Evolutionary conservation across 805 yeast genomes (phyloP).

Genomic region (Metschnikowia bowlesiae): DNA sequence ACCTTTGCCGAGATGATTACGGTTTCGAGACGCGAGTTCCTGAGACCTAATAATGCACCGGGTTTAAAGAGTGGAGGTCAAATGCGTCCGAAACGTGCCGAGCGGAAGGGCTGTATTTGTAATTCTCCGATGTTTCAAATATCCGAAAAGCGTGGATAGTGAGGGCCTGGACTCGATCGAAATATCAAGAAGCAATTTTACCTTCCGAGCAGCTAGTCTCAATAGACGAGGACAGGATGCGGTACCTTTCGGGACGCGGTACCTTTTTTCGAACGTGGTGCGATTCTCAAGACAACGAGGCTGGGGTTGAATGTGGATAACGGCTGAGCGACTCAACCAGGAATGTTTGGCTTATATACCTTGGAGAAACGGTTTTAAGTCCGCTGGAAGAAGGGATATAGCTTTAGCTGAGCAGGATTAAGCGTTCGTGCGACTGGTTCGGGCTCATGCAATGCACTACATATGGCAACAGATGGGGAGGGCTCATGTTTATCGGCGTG

Average conservation of each 20-base stretch:
- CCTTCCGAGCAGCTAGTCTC: constrained; percentile 2
- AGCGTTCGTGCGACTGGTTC: constrained; percentile 1
- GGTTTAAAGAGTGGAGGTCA: background rate
- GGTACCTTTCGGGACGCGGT: background rate
- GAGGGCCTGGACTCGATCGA: constrained; percentile 4
- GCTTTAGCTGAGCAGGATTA: constrained; percentile 3
- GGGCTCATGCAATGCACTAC: constrained; percentile 4
- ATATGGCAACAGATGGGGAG: constrained; percentile 2
- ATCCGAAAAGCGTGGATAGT: background rate
- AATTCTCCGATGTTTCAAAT: background rate
- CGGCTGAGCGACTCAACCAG: background rate
- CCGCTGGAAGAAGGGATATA: background rate
- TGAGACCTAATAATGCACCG: background rate
- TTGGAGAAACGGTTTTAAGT: background rate
- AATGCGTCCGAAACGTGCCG: background rate
- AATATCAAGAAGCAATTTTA: background rate
- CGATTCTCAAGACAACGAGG: background rate
- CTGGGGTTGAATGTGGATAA: background rate
- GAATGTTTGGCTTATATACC: constrained; percentile 1
- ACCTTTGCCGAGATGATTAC: background rate
- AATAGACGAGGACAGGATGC: background rate
- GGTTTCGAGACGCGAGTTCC: background rate
- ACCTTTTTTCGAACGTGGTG: background rate
- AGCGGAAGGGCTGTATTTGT: background rate
- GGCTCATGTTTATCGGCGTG: constrained; percentile 1